These are phyloP conservation scores for Eimeria tenella DNA, from an alignment of 169 alveolate species.

Conservation along the genomic window DNA sequence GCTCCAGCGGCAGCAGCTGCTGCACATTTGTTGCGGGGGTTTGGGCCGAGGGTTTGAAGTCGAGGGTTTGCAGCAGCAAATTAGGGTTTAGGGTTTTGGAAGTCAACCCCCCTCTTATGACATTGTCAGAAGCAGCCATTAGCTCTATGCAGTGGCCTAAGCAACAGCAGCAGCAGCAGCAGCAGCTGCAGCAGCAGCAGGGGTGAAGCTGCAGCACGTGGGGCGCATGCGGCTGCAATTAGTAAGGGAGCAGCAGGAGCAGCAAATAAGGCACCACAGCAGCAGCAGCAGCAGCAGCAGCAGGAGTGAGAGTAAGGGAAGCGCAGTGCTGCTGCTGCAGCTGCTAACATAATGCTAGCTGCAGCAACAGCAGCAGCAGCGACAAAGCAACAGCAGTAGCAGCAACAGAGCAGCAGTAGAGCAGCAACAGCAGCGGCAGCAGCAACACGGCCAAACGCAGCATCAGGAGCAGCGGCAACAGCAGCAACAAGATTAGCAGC, in stretches of 20 bases:
- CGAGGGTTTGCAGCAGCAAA: conserved; percentile 27
- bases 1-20: neutral
- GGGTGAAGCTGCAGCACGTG: no score
- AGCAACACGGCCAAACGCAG: no score
- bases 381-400: no score
- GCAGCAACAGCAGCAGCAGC: no score
- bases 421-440: no score
- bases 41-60: neutral
- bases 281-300: conserved; percentile 9
- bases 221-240: no score
- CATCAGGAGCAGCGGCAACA: no score
- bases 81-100: conserved; percentile 91
- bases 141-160: conserved; percentile 94
- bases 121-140: conserved; percentile 96
- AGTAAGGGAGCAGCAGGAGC: no score
- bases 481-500: no score
- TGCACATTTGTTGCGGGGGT: neutral
- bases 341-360: no score
- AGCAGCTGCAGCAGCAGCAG: neutral
- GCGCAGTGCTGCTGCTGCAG: no score
- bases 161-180: neutral
- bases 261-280: neutral
- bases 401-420: no score
- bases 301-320: neutral
- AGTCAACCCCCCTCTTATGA: conserved; percentile 96